These are phyloP conservation scores for Plantago lanceolata DNA, from an alignment of 305 asterid genomes.

Conservation along the genomic window DNA sequence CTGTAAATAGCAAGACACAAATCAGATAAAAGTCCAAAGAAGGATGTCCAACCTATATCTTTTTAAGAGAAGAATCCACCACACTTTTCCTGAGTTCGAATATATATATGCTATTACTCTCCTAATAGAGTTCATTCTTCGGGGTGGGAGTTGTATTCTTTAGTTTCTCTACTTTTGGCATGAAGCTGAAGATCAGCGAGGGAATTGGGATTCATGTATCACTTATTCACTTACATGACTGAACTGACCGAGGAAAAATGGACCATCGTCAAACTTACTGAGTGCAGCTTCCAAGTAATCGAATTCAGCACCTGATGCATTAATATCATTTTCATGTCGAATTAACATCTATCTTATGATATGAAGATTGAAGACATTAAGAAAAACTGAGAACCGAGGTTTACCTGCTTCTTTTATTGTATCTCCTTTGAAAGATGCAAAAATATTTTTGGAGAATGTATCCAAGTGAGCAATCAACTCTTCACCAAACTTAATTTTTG, in stretches of 20 bases:
- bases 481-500: slow-evolving; percentile 51
- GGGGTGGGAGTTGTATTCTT: not conserved
- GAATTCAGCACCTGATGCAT: slow-evolving; percentile 46
- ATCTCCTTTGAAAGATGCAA: slow-evolving; percentile 46
- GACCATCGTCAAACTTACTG: slow-evolving; percentile 57
- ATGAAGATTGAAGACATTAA: slow-evolving; percentile 6
- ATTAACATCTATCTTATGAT: slow-evolving; percentile 2
- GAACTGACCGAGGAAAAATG: slow-evolving; percentile 78
- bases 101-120: not conserved
- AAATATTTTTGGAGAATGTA: slow-evolving; percentile 33
- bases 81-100: not conserved
- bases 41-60: not conserved
- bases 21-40: not conserved
- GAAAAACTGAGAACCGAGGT: slow-evolving; percentile 1
- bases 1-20: slow-evolving; percentile 27
- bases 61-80: too few species aligned
- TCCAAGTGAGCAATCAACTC: slow-evolving; percentile 58
- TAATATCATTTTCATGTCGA: slow-evolving; percentile 1
- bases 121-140: not conserved
- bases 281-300: slow-evolving; percentile 79
- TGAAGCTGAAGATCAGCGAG: too few species aligned
- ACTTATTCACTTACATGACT: slow-evolving; percentile 62
- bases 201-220: not conserved
- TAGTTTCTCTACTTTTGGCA: not conserved
- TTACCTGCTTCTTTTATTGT: slow-evolving; percentile 46